Conservation (phyloP, 2,329 filamentous ascomycete species). For the Hysterium pulicare region DNA sequence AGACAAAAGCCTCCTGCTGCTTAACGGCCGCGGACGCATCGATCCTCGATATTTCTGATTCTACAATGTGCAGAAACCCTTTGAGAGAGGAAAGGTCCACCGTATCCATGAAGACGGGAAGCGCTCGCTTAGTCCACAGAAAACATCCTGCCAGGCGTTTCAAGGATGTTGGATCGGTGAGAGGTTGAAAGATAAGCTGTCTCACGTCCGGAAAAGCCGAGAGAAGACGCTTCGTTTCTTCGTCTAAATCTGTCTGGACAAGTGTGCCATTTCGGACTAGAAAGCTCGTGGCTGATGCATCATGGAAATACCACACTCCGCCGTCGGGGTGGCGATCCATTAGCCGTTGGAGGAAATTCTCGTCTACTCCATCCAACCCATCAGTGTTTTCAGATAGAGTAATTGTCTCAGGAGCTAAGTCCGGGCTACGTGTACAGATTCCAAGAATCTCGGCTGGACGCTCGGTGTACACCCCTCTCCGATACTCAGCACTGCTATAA, state of each 20-base stretch:
- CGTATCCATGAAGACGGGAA: conserved; percentile 12
- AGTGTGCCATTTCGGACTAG: conserved; percentile 9
- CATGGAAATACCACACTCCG: conserved; percentile 11
- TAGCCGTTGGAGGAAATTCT: conserved; percentile 13
- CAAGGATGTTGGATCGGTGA: conserved; percentile 14
- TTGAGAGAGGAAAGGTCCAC: conserved; percentile 12
- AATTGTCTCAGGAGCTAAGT: background rate
- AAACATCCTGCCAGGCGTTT: conserved; percentile 17
- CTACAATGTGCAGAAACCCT: conserved; percentile 13
- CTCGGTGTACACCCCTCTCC: conserved; percentile 3
- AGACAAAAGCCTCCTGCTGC: conserved; percentile 14
- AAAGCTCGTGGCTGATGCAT: conserved; percentile 1
- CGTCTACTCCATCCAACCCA: conserved; percentile 10
- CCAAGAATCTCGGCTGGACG: conserved; percentile 9
- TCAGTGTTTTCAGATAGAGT: conserved; percentile 3
- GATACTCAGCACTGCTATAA: conserved; percentile 9
- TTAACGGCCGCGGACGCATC: conserved; percentile 11
- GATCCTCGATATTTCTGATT: conserved; percentile 11
- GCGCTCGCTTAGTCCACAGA: conserved; percentile 9
- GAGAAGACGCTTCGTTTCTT: conserved; percentile 7
- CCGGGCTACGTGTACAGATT: background rate
- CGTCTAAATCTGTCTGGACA: conserved; percentile 6
- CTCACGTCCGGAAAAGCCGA: conserved; percentile 7
- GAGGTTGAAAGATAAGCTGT: conserved; percentile 15
- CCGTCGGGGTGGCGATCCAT: conserved; percentile 13